Evolutionary conservation across 768 basidiomycete species (phyloP).

Genomic region (Candolleomyces aberdarensis): DNA sequence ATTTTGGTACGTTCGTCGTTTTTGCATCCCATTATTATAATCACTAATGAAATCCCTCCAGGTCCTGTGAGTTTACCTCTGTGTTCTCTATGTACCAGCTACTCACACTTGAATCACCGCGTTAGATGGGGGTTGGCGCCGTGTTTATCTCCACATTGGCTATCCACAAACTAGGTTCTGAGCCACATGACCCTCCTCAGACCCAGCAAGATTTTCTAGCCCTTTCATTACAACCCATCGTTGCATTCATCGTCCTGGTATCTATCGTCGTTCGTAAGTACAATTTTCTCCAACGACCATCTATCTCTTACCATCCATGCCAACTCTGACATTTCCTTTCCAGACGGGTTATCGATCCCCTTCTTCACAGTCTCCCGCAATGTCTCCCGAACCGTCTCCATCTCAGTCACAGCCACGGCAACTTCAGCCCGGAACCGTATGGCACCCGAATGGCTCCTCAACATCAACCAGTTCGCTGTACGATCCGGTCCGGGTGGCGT

Average conservation of each 20-base stretch:
- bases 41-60: constrained; percentile 15
- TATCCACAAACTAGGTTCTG: constrained; percentile 50
- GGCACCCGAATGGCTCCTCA: constrained; percentile 44
- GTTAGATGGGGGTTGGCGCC: constrained; percentile 87
- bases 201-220: constrained; percentile 74
- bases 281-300: not conserved
- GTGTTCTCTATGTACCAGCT: not conserved
- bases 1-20: constrained; percentile 62
- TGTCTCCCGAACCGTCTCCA: constrained; percentile 43
- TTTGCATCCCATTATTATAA: not conserved
- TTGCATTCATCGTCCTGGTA: constrained; percentile 81
- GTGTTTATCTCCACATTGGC: constrained; percentile 85
- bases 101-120: constrained; percentile 7
- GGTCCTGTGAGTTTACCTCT: constrained; percentile 46
- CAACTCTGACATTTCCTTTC: too few species aligned
- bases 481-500: not conserved
- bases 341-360: constrained; percentile 70
- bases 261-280: constrained; percentile 80
- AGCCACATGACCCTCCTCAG: constrained; percentile 55
- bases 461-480: constrained; percentile 6
- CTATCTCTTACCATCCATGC: too few species aligned
- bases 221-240: constrained; percentile 73
- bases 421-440: not conserved
- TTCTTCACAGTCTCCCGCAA: constrained; percentile 57
- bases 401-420: constrained; percentile 15